phyloP scores from a whole-genome alignment of 768 basidiomycete species.

The Amanita thiersii region DNA sequence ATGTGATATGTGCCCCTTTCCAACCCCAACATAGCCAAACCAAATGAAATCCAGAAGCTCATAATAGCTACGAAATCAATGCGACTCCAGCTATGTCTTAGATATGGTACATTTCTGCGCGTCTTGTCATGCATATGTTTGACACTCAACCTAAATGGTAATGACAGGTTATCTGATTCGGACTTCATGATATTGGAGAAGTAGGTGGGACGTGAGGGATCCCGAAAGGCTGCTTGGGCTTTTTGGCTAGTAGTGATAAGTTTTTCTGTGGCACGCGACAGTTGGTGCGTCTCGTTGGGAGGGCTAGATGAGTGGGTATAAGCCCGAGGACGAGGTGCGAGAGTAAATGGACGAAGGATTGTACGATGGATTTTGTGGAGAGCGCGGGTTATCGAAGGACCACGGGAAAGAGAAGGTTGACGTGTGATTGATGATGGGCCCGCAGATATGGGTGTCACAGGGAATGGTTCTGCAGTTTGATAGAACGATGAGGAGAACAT shows the following conservation, averaged over 20 bases:
- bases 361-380: constrained; percentile 36
- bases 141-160: constrained; percentile 60
- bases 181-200: constrained; percentile 40
- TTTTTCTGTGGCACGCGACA: not conserved
- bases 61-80: constrained; percentile 84
- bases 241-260: constrained; percentile 19
- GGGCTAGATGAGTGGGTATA: constrained; percentile 18
- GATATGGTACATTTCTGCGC: constrained; percentile 71
- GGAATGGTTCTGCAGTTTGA: constrained; percentile 20
- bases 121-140: constrained; percentile 45
- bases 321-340: constrained; percentile 23
- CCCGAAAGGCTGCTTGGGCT: constrained; percentile 31
- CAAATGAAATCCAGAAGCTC: constrained; percentile 82
- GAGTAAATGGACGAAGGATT: constrained; percentile 46
- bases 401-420: constrained; percentile 33
- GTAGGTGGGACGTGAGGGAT: constrained; percentile 40
- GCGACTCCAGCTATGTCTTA: constrained; percentile 88
- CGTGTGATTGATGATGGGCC: constrained; percentile 20
- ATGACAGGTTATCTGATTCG: constrained; percentile 37
- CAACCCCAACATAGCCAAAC: constrained; percentile 53
- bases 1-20: constrained; percentile 69
- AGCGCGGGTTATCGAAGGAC: constrained; percentile 36
- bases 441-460: constrained; percentile 18
- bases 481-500: constrained; percentile 34
- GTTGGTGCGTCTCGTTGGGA: constrained; percentile 2